Percentiles rank a stretch among this genome's conserved stretches.
These are phyloP conservation scores for Pyrenophora seminiperda DNA, from an alignment of 2,329 filamentous ascomycete genomes.

Conservation along the genomic window DNA sequence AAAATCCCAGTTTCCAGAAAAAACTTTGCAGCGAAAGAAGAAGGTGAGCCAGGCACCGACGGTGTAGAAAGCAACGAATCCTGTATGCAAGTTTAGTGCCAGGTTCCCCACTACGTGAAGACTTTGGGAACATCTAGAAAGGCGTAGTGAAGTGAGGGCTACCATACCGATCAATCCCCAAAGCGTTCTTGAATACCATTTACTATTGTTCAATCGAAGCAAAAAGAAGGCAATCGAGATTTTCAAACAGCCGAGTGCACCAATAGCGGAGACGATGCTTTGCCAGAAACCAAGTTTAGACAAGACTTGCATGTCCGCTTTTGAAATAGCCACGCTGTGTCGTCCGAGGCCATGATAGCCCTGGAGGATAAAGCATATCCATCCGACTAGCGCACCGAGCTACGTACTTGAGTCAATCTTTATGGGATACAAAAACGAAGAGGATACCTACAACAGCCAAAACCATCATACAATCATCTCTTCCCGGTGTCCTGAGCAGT, in stretches of 20 bases:
- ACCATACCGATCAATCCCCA: constrained; percentile 1
- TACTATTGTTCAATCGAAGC: constrained; percentile 2
- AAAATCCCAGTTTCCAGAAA: not conserved
- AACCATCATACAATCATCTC: constrained; percentile 5
- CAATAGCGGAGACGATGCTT: constrained; percentile 8
- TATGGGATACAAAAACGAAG: not conserved
- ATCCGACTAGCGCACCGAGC: constrained; percentile 2
- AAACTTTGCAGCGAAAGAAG: not conserved
- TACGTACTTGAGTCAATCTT: not conserved
- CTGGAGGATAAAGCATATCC: constrained; percentile 12
- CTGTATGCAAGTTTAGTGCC: not conserved
- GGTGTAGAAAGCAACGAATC: not conserved
- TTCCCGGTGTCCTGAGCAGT: constrained; percentile 1
- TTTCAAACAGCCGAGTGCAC: constrained; percentile 2
- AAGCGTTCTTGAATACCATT: constrained; percentile 4
- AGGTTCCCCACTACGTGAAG: too few relatives aligned
- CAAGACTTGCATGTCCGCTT: not conserved
- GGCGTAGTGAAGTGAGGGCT: too few relatives aligned
- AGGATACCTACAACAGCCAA: constrained; percentile 1
- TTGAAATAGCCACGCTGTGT: constrained; percentile 1
- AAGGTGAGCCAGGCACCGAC: constrained; percentile 4
- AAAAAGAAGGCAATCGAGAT: constrained; percentile 7
- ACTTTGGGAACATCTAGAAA: too few relatives aligned
- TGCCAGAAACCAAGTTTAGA: constrained; percentile 4
- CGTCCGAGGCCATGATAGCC: constrained; percentile 10